A percentile compares a stretch with the other conserved stretches of the same genome.
phyloP scores from a whole-genome alignment of 2,329 filamentous ascomycete genomes.

The Clarireedia homoeocarpa region DNA sequence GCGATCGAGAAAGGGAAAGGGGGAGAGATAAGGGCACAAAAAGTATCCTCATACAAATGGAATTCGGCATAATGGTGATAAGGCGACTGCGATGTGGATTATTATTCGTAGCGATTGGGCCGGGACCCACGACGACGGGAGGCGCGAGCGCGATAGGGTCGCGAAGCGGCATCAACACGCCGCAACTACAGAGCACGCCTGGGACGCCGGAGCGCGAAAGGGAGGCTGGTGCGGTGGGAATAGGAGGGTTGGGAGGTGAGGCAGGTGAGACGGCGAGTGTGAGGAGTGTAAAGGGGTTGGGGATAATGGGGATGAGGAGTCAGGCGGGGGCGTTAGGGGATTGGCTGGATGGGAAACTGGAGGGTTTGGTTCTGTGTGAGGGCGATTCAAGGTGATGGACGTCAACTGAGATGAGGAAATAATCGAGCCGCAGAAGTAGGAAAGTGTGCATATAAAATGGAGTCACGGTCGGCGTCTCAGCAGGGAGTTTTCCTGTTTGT shows the following conservation, averaged over 20 bases:
- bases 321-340: conserved; percentile 4
- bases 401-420: neutral
- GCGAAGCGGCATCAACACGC: neutral
- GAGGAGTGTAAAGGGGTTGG: conserved; percentile 1
- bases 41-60: conserved; percentile 41
- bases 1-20: neutral
- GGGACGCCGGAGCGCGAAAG: neutral
- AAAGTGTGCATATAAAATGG: too few relatives aligned
- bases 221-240: neutral
- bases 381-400: neutral
- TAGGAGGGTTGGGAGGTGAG: neutral
- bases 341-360: conserved; percentile 5
- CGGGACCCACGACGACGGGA: conserved; percentile 25
- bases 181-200: neutral
- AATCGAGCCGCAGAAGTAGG: neutral
- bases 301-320: conserved; percentile 4
- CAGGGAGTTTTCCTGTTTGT: too few relatives aligned
- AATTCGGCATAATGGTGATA: conserved; percentile 48
- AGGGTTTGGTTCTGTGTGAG: neutral
- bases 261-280: conserved; percentile 6
- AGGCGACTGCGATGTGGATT: conserved; percentile 50
- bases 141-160: neutral
- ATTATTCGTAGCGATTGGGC: conserved; percentile 53
- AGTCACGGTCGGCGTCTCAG: too few relatives aligned
- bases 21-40: conserved; percentile 15